phyloP scores from a whole-genome alignment of 257 asterid genomes.

The Datura wrightii region DNA sequence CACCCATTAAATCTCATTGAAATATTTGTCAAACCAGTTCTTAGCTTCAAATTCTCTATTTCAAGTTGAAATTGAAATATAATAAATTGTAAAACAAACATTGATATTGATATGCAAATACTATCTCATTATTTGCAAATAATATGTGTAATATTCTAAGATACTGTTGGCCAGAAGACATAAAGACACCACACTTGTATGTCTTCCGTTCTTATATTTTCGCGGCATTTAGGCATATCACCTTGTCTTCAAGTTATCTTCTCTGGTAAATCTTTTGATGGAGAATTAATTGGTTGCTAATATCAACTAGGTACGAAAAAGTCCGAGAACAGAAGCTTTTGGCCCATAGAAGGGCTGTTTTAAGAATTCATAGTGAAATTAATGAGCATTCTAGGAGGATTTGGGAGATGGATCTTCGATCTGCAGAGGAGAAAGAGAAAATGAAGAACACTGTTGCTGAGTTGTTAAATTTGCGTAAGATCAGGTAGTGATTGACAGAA shows the following conservation, averaged over 20 bases:
- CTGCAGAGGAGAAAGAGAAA: slow-evolving; percentile 58
- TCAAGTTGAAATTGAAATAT: slow-evolving; percentile 4
- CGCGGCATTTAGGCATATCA: background rate
- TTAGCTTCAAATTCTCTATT: slow-evolving; percentile 15
- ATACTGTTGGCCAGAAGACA: background rate
- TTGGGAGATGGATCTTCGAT: slow-evolving; percentile 49
- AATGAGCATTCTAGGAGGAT: slow-evolving; percentile 60
- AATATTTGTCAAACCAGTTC: background rate
- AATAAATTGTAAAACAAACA: background rate
- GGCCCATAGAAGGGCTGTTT: slow-evolving; percentile 66
- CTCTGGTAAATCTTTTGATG: background rate
- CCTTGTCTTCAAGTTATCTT: background rate
- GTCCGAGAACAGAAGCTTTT: slow-evolving; percentile 62
- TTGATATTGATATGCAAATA: background rate
- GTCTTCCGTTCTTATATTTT: background rate
- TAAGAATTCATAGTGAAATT: slow-evolving; percentile 74
- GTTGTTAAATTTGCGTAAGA: slow-evolving; percentile 54
- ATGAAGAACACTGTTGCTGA: slow-evolving; percentile 57
- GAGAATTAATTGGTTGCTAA: slow-evolving; percentile 12
- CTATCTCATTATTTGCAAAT: background rate
- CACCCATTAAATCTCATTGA: background rate
- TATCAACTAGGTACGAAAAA: slow-evolving; percentile 50
- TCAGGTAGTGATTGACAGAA: slow-evolving; percentile 51
- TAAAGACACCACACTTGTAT: background rate
- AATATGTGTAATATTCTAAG: background rate